Evolutionary conservation across 169 alveolate species (phyloP).

Genomic region (Plasmodium gallinaceum): DNA sequence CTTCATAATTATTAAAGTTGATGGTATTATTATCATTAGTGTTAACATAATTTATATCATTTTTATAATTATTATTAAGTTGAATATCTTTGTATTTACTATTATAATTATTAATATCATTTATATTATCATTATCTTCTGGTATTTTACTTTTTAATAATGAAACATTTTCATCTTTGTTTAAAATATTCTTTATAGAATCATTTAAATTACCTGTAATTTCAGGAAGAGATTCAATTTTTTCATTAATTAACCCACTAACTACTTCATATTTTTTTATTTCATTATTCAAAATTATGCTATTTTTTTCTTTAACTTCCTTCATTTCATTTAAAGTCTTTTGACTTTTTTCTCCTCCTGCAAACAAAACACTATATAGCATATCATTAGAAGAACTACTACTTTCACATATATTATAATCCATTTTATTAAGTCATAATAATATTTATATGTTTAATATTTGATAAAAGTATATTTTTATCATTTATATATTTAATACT

Average conservation of each 20-base stretch:
- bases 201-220: neutral
- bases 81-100: neutral
- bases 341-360: slow-evolving; percentile 46
- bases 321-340: slow-evolving; percentile 33
- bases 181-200: slow-evolving; percentile 7
- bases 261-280: slow-evolving; percentile 37
- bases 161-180: neutral
- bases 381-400: slow-evolving; percentile 32
- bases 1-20: no score
- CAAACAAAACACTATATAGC: slow-evolving; percentile 26
- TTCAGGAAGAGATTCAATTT: slow-evolving; percentile 7
- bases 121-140: neutral
- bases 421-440: slow-evolving; percentile 2
- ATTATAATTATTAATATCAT: neutral
- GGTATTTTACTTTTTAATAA: neutral
- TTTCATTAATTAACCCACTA: slow-evolving; percentile 17
- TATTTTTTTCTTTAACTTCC: slow-evolving; percentile 15
- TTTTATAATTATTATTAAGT: no score
- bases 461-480: neutral
- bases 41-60: no score
- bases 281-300: slow-evolving; percentile 28
- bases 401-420: slow-evolving; percentile 10
- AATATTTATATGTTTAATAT: neutral
- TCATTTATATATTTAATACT: neutral
- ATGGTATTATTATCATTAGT: no score